Evolutionary conservation across 345 rosid species (phyloP), one percentile per base, ranked within the genome.

Genomic region (Brassica cretica): DNA sequence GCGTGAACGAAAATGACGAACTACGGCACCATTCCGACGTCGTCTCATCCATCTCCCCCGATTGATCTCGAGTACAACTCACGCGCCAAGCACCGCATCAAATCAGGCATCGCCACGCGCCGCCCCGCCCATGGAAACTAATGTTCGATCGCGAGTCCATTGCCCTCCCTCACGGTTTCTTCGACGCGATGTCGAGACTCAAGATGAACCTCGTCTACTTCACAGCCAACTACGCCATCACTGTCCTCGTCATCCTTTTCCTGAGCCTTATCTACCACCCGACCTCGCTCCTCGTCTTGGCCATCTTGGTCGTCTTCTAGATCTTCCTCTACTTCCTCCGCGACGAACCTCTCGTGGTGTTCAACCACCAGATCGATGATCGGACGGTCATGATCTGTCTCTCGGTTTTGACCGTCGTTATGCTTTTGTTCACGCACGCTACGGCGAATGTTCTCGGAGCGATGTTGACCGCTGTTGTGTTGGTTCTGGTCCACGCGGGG

Each of bases 1-100:
- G 33, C 30, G 29, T 33, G 30, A 35, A 19, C 8, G 27, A 55
- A 18, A 92, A 92, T 90, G 97, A 81, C 96, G 21, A 80, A 64
- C 37, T 94, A 94, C 87, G 96, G 97, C 75, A 74, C 97, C 35
- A 94, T 94, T 73, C 97, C 96, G 14, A 84, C 93, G 71, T 87
- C 94, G 29, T 73, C 98, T 11, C 72, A 90, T 4, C 69, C 92
- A 15, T 76, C 74, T 0, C 63, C 76, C 70, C 44, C 80, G 2
- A 27, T 75, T 9, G 88, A 84, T 69, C 84, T 83, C 29, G 89
- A 87, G 24, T 92, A 73, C 88, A 73, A 92, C 41, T 86, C 94
- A 35, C 87, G 89, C 64, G 89, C 93, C 8, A 90, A 89, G 66
- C 87, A 81, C 35, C 87, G 91, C 2, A 82, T 94, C n/a, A 86